phyloP scores from a whole-genome alignment of 495 filamentous ascomycete genomes.

The Penicillium paradoxum region DNA sequence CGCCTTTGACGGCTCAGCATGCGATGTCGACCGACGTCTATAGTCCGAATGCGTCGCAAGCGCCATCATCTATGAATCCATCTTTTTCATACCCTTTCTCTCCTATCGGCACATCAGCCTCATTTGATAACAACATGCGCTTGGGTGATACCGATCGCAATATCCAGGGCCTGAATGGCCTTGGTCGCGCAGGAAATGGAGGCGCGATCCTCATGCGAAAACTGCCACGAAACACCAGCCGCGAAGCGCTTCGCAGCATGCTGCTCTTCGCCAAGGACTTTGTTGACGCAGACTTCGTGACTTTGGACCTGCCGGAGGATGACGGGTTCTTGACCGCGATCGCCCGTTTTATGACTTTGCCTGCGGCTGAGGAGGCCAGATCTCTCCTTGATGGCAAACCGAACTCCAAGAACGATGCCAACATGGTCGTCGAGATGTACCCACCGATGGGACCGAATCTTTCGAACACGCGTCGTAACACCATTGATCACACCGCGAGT shows the following conservation, averaged over 20 bases:
- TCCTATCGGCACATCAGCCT: conserved; percentile 38
- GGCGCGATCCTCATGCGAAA: conserved; percentile 67
- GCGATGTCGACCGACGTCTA: conserved; percentile 51
- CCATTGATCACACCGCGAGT: conserved; percentile 52
- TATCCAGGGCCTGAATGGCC: conserved; percentile 45
- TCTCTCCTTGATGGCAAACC: conserved; percentile 74
- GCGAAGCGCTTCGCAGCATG: conserved; percentile 73
- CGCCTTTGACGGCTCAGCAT: conserved; percentile 47
- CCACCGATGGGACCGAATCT: conserved; percentile 39
- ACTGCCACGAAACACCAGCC: conserved; percentile 66
- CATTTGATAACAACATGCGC: conserved; percentile 47
- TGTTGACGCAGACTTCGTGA: conserved; percentile 65
- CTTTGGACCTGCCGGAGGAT: conserved; percentile 61
- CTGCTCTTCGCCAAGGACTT: conserved; percentile 82
- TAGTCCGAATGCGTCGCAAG: conserved; percentile 38
- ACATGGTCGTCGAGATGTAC: conserved; percentile 74
- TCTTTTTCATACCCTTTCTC: conserved; percentile 44
- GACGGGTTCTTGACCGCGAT: conserved; percentile 68
- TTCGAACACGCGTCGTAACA: conserved; percentile 49
- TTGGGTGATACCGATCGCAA: conserved; percentile 43
- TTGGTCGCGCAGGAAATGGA: conserved; percentile 31
- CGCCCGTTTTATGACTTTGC: conserved; percentile 64
- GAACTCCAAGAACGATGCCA: conserved; percentile 67
- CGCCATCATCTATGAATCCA: conserved; percentile 36
- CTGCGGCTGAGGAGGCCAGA: conserved; percentile 72